Evolutionary conservation across 2,329 filamentous ascomycete species (phyloP).

Genomic region (Xylaria polymorpha): DNA sequence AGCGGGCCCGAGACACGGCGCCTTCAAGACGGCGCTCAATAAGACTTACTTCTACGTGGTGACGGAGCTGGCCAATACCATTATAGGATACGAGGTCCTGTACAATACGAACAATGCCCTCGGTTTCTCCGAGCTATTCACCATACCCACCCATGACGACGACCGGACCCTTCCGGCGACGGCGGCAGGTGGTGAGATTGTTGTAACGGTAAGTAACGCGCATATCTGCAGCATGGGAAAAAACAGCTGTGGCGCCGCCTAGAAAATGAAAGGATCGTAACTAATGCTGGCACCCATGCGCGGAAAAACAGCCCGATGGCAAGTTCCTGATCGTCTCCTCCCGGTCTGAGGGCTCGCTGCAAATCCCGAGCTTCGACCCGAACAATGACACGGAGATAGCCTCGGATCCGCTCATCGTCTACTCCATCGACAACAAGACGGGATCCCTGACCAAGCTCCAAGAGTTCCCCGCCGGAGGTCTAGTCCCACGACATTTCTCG

Average conservation of each 20-base stretch:
- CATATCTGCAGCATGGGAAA: background rate
- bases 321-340: constrained; percentile 75
- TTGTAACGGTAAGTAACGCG: constrained; percentile 64
- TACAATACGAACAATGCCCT: constrained; percentile 60
- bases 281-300: constrained; percentile 21
- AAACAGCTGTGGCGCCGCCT: background rate
- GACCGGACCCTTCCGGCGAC: constrained; percentile 54
- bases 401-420: constrained; percentile 74
- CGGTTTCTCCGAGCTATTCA: constrained; percentile 60
- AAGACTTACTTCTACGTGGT: constrained; percentile 69
- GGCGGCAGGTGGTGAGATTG: constrained; percentile 66
- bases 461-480: constrained; percentile 71
- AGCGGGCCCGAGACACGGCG: constrained; percentile 72
- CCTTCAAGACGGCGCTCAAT: constrained; percentile 62
- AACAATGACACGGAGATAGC: constrained; percentile 58
- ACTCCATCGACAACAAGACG: constrained; percentile 63
- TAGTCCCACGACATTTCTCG: constrained; percentile 63
- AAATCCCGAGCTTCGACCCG: constrained; percentile 59
- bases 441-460: constrained; percentile 68
- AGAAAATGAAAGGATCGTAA: background rate
- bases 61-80: constrained; percentile 69
- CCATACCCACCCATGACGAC: constrained; percentile 61
- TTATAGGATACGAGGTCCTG: constrained; percentile 66
- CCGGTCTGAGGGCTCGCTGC: constrained; percentile 69
- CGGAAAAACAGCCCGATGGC: constrained; percentile 69